Conservation (phyloP, 164 flowering plant species). For the Paratinospora sagittata region DNA sequence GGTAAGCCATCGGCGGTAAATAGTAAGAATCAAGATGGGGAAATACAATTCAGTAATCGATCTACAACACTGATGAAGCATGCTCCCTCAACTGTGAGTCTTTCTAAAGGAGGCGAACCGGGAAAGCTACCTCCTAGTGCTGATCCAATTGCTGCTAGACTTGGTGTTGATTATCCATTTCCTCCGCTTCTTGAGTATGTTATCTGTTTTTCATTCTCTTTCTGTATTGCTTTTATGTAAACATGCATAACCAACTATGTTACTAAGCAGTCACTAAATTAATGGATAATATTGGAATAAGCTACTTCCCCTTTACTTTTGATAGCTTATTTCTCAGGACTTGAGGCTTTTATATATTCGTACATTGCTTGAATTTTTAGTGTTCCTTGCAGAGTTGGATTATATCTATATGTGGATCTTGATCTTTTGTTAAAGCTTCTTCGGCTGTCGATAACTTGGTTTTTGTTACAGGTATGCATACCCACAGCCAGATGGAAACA, state of each 20-base stretch:
- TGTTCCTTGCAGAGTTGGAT: not conserved
- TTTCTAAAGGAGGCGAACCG: constrained; percentile 22
- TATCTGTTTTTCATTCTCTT: constrained; percentile 3
- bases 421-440: not conserved
- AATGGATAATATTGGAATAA: not conserved
- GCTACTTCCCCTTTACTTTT: not conserved
- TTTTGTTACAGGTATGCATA: constrained; percentile 73
- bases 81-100: constrained; percentile 19
- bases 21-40: constrained; percentile 24
- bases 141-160: constrained; percentile 82
- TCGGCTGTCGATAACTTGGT: constrained; percentile 1
- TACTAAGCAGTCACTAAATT: not conserved
- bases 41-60: constrained; percentile 15
- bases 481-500: constrained; percentile 93
- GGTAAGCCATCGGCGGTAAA: constrained; percentile 25
- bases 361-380: not conserved
- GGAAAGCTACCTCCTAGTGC: constrained; percentile 23
- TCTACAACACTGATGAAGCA: constrained; percentile 28
- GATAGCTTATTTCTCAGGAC: not conserved
- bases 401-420: not conserved
- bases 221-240: not conserved
- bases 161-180: constrained; percentile 91
- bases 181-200: constrained; percentile 94
- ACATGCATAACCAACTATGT: not conserved
- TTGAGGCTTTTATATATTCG: not conserved